Base-by-base conservation (phyloP, 257 asterid species). In the Rubia yunnanensis region DNA sequence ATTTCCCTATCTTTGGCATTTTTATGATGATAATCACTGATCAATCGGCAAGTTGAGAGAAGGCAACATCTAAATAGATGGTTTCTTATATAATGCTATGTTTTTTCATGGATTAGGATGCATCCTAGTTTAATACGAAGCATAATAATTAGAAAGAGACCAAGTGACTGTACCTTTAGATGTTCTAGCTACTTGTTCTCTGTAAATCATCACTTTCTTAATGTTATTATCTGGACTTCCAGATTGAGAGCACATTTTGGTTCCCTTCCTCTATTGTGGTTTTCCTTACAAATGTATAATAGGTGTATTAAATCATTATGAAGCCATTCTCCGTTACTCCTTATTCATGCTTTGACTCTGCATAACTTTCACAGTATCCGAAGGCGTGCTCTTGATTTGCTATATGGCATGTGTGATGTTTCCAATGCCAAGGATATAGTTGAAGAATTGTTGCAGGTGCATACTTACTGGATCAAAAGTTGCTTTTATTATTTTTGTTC, bases 401-500 rank as follows among this genome's bases (percentile, higher is more conserved):
- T 91, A 27, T 88, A 91, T 78, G 98, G 98, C 75, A 91, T 91
- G 98, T 91, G 98, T 72, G 98, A 91, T 78, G 94, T 91, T 78
- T 88, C 98, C 60, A 91, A 91, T 74, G 98, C 98, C 30, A 91
- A 91, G 82, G 98, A 91, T 83, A 91, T 91, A 65, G 98, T 91
- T 76, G 98, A 91, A 80, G 98, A 91, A 77, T 70, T 91, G 65
- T 81, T 91, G 60, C 98, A 91, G 98, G 98, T 91, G 65, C 52
- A 17, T 48, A 67, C 64, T 53, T 61, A 50, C 72, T 69, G 46
- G 46, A 24, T 58, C 68, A 48, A 63, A 5, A 50, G 4, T n/a
- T 20, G 57, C 57, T 22, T 50, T 50, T 20, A 50, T 50, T 50
- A 18, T 49, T 5, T 18, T 18, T 49, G n/a, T 49, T 49, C 10